Base-by-base conservation (phyloP, 2,329 filamentous ascomycete genomes). In the Aureobasidium sp. region DNA sequence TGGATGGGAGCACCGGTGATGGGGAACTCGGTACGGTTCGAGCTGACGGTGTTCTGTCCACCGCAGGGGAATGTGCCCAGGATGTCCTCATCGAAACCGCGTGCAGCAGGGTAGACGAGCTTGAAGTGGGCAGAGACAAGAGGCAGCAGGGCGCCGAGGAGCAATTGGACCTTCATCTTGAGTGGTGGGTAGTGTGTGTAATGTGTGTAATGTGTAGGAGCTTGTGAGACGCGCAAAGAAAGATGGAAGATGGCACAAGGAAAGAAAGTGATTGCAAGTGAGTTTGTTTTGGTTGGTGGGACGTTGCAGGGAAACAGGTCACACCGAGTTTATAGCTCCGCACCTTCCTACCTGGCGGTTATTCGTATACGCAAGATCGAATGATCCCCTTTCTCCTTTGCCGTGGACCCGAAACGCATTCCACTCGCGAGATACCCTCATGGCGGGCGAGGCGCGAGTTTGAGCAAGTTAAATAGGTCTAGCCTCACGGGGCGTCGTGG, bases 41-140 rank as follows among this genome's bases (percentile, higher is more conserved):
- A 69, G 52, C 71, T 70, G 53, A 75, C 71, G 21, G 74, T 72
- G 65, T 79, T 69, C 65, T 79, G 74, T 55, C 80, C 79, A 62
- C 82, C 82, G 67, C 83, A 84, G 61, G 78, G 78, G 67, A 77
- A 79, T 15, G 65, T 75, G 63, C 68, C 63, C 65, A 80, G 78
- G 11, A 70, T 78, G 62, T 80, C 76, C 63, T 79, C 76, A 42
- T 76, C 67, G 67, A 76, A 77, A 32, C 81, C 82, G 59, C 83
- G 79, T 63, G 75, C 70, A 16, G 73, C 64, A 11, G 83, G 83
- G 65, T 78, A 84, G 39, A 76, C 70, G 70, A 86, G 76, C 3
- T 76, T 69, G 74, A 84, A 86, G 69, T 86, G 83, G 16, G 82
- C 83, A 44, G 79, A 73, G 21, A 75, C 74, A 50, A 80, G 66